A percentile compares a stretch with the other conserved stretches of the same genome.
phyloP scores from a whole-genome alignment of 352 stramenopile genomes.

The Phytophthora pini region DNA sequence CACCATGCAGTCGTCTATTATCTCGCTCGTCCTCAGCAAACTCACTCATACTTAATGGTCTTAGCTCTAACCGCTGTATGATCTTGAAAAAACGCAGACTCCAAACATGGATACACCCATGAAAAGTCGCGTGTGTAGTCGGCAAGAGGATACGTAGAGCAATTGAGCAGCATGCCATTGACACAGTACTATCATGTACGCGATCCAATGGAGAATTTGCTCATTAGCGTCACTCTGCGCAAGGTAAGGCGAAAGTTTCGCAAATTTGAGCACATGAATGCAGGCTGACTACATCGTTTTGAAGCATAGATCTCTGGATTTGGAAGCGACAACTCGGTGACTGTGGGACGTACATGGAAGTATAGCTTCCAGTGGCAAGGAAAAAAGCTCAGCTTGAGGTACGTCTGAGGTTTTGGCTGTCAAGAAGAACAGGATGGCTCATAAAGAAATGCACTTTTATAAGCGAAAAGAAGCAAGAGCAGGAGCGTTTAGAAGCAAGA shows the following conservation, averaged over 20 bases:
- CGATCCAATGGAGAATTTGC: conserved; percentile 77
- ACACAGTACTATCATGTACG: conserved; percentile 77
- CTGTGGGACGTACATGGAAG: conserved; percentile 49
- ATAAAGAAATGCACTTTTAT: neutral
- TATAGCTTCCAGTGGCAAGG: conserved; percentile 69
- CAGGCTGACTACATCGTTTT: neutral
- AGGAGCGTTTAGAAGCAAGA: conserved; percentile 18
- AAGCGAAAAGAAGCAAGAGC: conserved; percentile 29
- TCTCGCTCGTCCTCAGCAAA: conserved; percentile 6
- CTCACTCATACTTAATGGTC: conserved; percentile 9
- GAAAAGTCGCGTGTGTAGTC: conserved; percentile 11
- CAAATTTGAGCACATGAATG: neutral
- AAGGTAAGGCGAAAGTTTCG: conserved; percentile 47
- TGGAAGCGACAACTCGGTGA: conserved; percentile 10
- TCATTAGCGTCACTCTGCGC: conserved; percentile 57
- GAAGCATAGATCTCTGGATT: conserved; percentile 32
- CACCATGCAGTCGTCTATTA: neutral
- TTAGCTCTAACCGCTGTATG: neutral
- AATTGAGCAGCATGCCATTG: conserved; percentile 30
- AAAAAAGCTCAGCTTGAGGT: conserved; percentile 35
- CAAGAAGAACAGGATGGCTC: neutral
- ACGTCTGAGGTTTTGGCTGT: neutral
- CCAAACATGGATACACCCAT: conserved; percentile 18
- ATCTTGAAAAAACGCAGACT: conserved; percentile 28
- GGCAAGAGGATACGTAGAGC: neutral